Base-by-base conservation (phyloP, 1,139 yeast genomes). In the Lodderomyces pseudojiufengensis region DNA sequence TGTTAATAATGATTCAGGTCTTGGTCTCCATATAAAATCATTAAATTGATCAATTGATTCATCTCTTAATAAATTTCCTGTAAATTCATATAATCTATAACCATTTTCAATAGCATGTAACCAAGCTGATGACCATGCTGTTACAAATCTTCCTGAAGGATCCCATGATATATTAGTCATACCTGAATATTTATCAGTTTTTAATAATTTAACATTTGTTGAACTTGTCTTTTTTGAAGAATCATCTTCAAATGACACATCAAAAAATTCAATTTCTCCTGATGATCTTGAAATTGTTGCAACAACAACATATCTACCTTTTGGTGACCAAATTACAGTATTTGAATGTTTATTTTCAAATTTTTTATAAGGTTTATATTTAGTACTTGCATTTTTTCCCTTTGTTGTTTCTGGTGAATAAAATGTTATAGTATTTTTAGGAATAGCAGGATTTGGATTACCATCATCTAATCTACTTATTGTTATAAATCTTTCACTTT, bases 21-120 rank as follows among this genome's bases (percentile, higher is more conserved):
- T 82, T 50, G 98, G 97, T 73, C 99, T 84, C 99, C 99, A 94
- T 44, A 80, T 71, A 53, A 92, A 84, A 46, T 85, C 90, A 65
- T 82, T 86, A 74, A 94, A 87, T 45, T 81, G 84, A 53, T 86
- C 95, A 42, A 85, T 61, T 25, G 76, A 65, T 52, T 87, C 95
- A 52, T 85, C 95, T 50, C 80, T 78, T 45, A 87, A 62, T 47
- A 80, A 50, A 48, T 72, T 73, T 53, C 98, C 99, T 36, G 86
- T 80, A 60, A 86, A 76, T 59, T 87, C 95, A 65, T 74, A 88
- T 50, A 92, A 65, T 62, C 78, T 85, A 76, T 82, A 94, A 40
- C 98, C 98, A 54, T 88, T 87, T 56, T 87, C 96, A 48, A 84
- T 75, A 53, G 79, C 76, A 56, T 85, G 94, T 52, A 84, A 76